Base-by-base conservation (phyloP, 2,329 filamentous ascomycete genomes). In the Verticillium nonalfalfae region DNA sequence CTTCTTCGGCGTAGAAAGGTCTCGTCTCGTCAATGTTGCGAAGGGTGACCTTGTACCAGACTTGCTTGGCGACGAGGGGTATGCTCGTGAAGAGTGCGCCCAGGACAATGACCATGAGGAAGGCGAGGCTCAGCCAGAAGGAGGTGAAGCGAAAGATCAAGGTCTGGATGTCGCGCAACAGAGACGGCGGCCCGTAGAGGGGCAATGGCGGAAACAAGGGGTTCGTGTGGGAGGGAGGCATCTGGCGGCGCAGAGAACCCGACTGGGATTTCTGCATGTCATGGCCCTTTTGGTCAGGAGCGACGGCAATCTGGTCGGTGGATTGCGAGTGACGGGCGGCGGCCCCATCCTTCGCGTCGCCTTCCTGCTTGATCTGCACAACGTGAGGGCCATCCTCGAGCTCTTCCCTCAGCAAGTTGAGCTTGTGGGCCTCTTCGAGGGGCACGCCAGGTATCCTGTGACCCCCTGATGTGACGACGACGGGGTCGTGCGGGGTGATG, bases 131-230 rank as follows among this genome's bases (percentile, higher is more conserved):
- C 1, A 97, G 78, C 40, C 93, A 82, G 62, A 90, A 90, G 0
- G 92, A 92, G 0, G 87, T 83, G 1, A 84, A 66, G 10, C 88
- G 83, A 63, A 95, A 90, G 15, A 81, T 76, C 35, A 81, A 73
- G 70, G 85, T 90, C 66, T 93, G 88, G 1, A 92, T 36, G 36
- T 85, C 80, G 57, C 87, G 82, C n/a, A 88, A 62, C 0, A 84
- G 59, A 0, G 89, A 88, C 0, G 92, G 87, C 0, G 91, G 89
- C 0, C 90, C 90, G 68, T 96, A 97, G 1, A 91, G 78, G 0
- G 93, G 93, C 9, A 97, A 74, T 1, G 91, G 90, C 6, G 93
- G 93, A 66, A 97, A 97, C 5, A 96, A 77, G 3, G 91, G 90
- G 66, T 93, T 88, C 1, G 90, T 93, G 65, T 85, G 83, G 7